These are phyloP conservation scores for Colletotrichum sp. DNA, from an alignment of 2,329 filamentous ascomycete species.

Conservation along the genomic window DNA sequence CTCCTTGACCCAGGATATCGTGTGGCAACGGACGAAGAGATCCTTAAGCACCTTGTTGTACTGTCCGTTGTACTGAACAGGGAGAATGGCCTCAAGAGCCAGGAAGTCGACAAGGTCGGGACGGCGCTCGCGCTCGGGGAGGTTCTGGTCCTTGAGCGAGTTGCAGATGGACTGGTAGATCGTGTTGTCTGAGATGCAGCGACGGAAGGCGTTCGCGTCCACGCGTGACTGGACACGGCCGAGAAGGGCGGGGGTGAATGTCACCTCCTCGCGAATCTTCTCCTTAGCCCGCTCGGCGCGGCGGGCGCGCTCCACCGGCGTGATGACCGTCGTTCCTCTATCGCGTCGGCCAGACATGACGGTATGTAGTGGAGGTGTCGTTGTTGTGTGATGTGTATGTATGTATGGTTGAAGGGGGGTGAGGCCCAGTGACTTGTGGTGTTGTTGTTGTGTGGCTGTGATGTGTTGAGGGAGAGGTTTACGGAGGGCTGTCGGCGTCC, in stretches of 20 bases:
- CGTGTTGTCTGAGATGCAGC: constrained; percentile 20
- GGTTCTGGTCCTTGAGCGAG: constrained; percentile 17
- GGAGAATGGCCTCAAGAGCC: constrained; percentile 17
- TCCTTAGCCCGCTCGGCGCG: background rate
- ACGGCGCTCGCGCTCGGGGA: constrained; percentile 9
- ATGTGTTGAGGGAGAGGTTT: background rate
- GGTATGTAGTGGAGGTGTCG: background rate
- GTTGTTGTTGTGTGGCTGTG: background rate
- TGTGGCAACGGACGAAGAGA: constrained; percentile 10
- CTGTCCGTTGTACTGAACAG: constrained; percentile 17
- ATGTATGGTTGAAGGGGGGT: background rate
- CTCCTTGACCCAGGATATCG: constrained; percentile 5
- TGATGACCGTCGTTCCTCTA: background rate
- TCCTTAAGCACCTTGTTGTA: constrained; percentile 18
- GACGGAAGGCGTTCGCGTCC: constrained; percentile 13
- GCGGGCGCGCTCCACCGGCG: constrained; percentile 2
- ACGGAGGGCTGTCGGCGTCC: background rate
- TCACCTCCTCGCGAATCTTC: background rate
- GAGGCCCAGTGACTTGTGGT: background rate
- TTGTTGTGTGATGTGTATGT: background rate
- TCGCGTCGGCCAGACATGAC: constrained; percentile 1
- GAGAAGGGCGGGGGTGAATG: constrained; percentile 8
- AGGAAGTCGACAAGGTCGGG: constrained; percentile 20
- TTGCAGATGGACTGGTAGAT: constrained; percentile 18
- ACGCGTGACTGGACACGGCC: constrained; percentile 8